Percentiles rank a stretch among this genome's conserved stretches.
These are phyloP conservation scores for Candida sanyaensis DNA, from an alignment of 1,139 yeast genomes.

Conservation along the genomic window DNA sequence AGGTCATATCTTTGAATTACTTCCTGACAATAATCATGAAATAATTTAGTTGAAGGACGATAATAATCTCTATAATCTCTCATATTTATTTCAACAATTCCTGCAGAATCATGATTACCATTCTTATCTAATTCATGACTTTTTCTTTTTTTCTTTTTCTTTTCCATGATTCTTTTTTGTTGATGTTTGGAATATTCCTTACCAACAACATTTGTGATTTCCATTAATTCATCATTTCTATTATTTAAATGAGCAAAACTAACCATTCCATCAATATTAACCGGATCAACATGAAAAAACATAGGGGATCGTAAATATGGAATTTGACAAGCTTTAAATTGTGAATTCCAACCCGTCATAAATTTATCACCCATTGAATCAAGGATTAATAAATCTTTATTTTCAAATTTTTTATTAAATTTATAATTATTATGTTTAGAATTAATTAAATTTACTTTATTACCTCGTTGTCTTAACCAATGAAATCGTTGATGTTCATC, in stretches of 20 bases:
- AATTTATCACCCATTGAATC: constrained; percentile 31
- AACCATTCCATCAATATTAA: constrained; percentile 44
- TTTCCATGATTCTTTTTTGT: constrained; percentile 29
- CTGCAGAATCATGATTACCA: constrained; percentile 32
- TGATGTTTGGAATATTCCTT: constrained; percentile 48
- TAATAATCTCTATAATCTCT: constrained; percentile 50
- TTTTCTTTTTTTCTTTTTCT: constrained; percentile 14
- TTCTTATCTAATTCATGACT: constrained; percentile 3
- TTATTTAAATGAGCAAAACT: constrained; percentile 37
- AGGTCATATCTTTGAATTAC: constrained; percentile 36
- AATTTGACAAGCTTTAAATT: constrained; percentile 43
- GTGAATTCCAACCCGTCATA: constrained; percentile 48
- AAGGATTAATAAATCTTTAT: constrained; percentile 30
- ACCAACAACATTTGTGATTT: constrained; percentile 49
- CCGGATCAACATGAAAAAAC: constrained; percentile 54
- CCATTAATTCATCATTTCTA: constrained; percentile 39
- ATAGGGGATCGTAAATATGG: constrained; percentile 50
- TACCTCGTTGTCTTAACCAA: constrained; percentile 36
- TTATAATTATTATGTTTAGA: constrained; percentile 6
- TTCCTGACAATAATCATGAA: constrained; percentile 40
- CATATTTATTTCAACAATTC: constrained; percentile 44
- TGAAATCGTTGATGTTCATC: constrained; percentile 46
- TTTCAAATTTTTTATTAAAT: background rate
- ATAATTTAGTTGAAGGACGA: constrained; percentile 44
- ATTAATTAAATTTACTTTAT: constrained; percentile 27